Base-by-base conservation (phyloP, 2,329 filamentous ascomycete genomes). In the Mollisiaceae sp. region DNA sequence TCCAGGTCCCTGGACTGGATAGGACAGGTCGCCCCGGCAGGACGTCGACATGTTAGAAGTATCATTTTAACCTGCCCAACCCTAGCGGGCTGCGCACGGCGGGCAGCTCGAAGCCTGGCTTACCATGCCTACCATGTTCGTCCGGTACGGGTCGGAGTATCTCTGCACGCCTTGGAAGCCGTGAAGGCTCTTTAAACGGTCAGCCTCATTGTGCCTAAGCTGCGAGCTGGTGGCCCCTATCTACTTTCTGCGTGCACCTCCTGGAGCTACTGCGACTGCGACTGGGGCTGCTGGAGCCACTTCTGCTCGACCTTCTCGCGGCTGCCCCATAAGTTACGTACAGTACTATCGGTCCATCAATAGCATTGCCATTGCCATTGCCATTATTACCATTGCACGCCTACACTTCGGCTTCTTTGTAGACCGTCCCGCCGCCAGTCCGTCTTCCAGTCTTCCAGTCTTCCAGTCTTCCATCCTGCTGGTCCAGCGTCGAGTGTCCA, bases 141-240 rank as follows among this genome's bases (percentile, higher is more conserved):
- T 54, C 50, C 50, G 50, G 24, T 35, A 27, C 50, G 22, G 50
- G 8, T 54, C 50, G 50, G 50, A 54, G 50, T 18, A 54, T 32
- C 50, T 54, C 6, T 35, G 45, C 39, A 4, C 3, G 38, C 38
- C 38, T 41, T 4, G 12, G 15, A 41, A 4, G 38, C 12, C 38
- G 12, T 41, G 38, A 41, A 41, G 38, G 38, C 35, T 35, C 24
- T 55, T 63, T 59, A 59, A 38, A 62, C 45, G 59, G 58, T 61
- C 65, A 63, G 57, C 56, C 64, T 62, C 64, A 58, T 24, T 58
- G 54, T 57, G 55, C 55, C 55, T 57, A 57, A 57, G 35, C 50
- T 32, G 50, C 39, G 39, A 57, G 35, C 50, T 32, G 50, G 27
- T 54, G 50, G 50, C 50, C 27, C 50, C 50, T 35, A 50, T 54